phyloP scores from a whole-genome alignment of 192 early-diverging fungal species.

The Diversispora eburnea region DNA sequence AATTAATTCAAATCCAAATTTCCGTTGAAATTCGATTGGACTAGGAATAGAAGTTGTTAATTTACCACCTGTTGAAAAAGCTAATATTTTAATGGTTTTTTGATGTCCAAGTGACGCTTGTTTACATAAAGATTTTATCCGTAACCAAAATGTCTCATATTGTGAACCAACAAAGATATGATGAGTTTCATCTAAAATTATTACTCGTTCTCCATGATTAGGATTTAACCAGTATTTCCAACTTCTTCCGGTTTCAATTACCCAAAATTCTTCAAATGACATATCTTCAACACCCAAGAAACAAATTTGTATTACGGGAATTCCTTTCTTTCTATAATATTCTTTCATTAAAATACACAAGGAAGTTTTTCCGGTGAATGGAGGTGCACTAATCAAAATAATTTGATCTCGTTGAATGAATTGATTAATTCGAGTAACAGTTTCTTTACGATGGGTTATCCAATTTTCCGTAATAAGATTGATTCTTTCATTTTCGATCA shows the following conservation, averaged over 20 bases:
- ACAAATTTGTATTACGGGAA: conserved; percentile 16
- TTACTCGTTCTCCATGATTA: conserved; percentile 22
- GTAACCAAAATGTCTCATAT: conserved; percentile 22
- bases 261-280: conserved; percentile 26
- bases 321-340: conserved; percentile 10
- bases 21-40: conserved; percentile 25
- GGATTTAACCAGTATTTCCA: conserved; percentile 29
- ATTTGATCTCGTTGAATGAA: conserved; percentile 19
- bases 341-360: conserved; percentile 23
- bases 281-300: conserved; percentile 26
- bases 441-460: conserved; percentile 25
- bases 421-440: conserved; percentile 12
- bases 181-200: conserved; percentile 25
- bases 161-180: conserved; percentile 7
- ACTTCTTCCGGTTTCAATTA: conserved; percentile 23
- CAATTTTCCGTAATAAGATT: conserved; percentile 17
- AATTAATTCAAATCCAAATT: conserved; percentile 25
- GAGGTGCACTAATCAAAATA: conserved; percentile 19
- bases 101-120: conserved; percentile 4
- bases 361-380: conserved; percentile 26
- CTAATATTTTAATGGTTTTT: conserved; percentile 11
- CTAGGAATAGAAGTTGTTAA: conserved; percentile 8
- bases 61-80: conserved; percentile 26
- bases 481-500: conserved; percentile 24
- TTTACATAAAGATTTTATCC: conserved; percentile 19